These are phyloP conservation scores for Liquidambar formosana DNA, from an alignment of 164 flowering plant species.

Conservation along the genomic window DNA sequence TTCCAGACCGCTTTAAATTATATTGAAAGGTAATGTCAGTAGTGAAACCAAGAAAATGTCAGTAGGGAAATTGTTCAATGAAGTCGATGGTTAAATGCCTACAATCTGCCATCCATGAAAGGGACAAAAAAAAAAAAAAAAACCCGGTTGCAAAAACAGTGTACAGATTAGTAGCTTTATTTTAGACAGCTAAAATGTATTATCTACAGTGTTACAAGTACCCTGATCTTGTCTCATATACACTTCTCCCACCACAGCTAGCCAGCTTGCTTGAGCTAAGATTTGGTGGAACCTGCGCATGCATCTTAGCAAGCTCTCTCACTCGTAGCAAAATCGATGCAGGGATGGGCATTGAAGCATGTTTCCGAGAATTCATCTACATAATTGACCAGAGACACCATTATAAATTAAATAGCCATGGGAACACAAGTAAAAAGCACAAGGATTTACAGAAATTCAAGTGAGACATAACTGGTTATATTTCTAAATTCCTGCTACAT, in stretches of 20 bases:
- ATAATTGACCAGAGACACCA: not conserved
- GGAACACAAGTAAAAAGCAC: not conserved
- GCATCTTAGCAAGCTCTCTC: conserved; percentile 86
- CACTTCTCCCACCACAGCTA: conserved; percentile 29
- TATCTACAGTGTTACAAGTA: conserved; percentile 48
- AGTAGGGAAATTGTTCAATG: too few species aligned
- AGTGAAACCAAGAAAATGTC: too few species aligned
- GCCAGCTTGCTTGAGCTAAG: conserved; percentile 37
- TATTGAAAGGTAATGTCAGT: too few species aligned
- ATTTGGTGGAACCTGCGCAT: conserved; percentile 46
- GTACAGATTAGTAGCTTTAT: conserved; percentile 1
- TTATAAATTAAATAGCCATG: too few species aligned
- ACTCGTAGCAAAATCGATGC: conserved; percentile 60
- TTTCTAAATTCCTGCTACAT: too few species aligned
- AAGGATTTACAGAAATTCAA: not conserved
- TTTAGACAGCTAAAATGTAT: conserved; percentile 11
- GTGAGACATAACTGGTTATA: too few species aligned
- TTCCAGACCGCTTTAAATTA: too few species aligned
- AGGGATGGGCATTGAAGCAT: conserved; percentile 70
- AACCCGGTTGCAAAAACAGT: too few species aligned
- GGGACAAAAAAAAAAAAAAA: too few species aligned
- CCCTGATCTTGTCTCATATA: conserved; percentile 50
- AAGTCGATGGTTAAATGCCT: too few species aligned
- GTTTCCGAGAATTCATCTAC: conserved; percentile 65
- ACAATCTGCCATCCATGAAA: too few species aligned